A percentile compares a stretch with the other conserved stretches of the same genome.
Evolutionary conservation across 108 stramenopile genomes (phyloP).

Genomic region (Hondaea fermentalgiana): DNA sequence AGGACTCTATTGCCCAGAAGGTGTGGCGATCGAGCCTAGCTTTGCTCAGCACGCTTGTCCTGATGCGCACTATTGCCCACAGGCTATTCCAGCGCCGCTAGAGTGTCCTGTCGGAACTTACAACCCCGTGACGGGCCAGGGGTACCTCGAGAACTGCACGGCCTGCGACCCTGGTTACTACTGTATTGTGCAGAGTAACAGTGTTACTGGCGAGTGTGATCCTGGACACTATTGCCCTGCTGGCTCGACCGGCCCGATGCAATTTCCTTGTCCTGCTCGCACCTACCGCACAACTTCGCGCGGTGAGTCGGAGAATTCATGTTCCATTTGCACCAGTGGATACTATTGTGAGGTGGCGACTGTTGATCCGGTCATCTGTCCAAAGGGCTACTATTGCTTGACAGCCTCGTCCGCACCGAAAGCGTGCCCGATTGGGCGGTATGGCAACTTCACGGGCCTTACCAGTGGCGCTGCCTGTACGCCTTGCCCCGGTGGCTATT

Average conservation of each 20-base stretch:
- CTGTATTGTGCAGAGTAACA: constrained; percentile 12
- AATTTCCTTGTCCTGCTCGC: constrained; percentile 42
- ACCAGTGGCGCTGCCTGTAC: constrained; percentile 34
- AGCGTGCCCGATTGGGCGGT: constrained; percentile 29
- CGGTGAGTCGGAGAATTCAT: constrained; percentile 17
- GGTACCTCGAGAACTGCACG: constrained; percentile 23
- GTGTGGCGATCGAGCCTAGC: constrained; percentile 19
- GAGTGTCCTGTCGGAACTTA: constrained; percentile 44
- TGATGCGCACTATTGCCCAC: constrained; percentile 37
- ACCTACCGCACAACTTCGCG: constrained; percentile 23
- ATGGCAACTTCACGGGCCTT: constrained; percentile 32
- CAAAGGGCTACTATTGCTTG: constrained; percentile 26
- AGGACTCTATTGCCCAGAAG: constrained; percentile 32
- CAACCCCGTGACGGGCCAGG: constrained; percentile 30
- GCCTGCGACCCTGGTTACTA: constrained; percentile 35
- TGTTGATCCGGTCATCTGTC: constrained; percentile 26
- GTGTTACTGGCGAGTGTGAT: constrained; percentile 21
- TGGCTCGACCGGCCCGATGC: constrained; percentile 25
- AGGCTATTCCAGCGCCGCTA: not conserved
- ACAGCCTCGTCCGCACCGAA: constrained; percentile 28
- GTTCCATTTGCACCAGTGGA: constrained; percentile 34
- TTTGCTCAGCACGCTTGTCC: constrained; percentile 30
- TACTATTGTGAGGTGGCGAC: constrained; percentile 39
- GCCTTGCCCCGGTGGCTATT: constrained; percentile 46
- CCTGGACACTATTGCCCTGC: constrained; percentile 51